Evolutionary conservation across 1,139 yeast species (phyloP).

Genomic region (Debaryomyces sp.): DNA sequence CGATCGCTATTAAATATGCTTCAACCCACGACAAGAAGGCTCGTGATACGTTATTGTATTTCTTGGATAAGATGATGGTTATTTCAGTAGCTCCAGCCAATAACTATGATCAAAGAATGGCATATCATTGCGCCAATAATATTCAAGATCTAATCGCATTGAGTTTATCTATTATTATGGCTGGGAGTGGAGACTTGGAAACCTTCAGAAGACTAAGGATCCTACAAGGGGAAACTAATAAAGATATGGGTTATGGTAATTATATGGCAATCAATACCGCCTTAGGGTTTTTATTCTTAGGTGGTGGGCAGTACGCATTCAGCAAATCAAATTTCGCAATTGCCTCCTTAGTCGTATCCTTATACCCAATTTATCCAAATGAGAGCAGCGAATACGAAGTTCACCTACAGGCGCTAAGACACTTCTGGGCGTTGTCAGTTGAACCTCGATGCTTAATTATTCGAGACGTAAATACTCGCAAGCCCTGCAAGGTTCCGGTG

Average conservation of each 20-base stretch:
- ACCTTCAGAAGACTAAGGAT: slow-evolving; percentile 72
- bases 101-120: slow-evolving; percentile 63
- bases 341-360: slow-evolving; percentile 72
- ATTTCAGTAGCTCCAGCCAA: slow-evolving; percentile 49
- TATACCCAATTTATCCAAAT: slow-evolving; percentile 73
- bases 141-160: slow-evolving; percentile 64
- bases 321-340: slow-evolving; percentile 63
- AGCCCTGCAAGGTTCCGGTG: slow-evolving; percentile 56
- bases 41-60: slow-evolving; percentile 58
- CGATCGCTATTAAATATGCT: slow-evolving; percentile 77
- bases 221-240: slow-evolving; percentile 60
- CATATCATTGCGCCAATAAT: slow-evolving; percentile 57
- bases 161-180: slow-evolving; percentile 75
- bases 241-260: slow-evolving; percentile 61
- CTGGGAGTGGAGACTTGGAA: slow-evolving; percentile 88
- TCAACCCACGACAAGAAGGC: slow-evolving; percentile 64
- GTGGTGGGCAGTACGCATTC: slow-evolving; percentile 91
- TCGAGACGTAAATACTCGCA: slow-evolving; percentile 65
- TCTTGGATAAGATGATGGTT: slow-evolving; percentile 64
- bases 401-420: slow-evolving; percentile 83
- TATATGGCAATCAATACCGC: slow-evolving; percentile 83
- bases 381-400: slow-evolving; percentile 50
- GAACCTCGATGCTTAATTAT: slow-evolving; percentile 80
- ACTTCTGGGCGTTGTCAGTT: slow-evolving; percentile 88
- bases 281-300: slow-evolving; percentile 83